Conservation (phyloP, 768 basidiomycete genomes). For the Lyophyllum semitale region DNA sequence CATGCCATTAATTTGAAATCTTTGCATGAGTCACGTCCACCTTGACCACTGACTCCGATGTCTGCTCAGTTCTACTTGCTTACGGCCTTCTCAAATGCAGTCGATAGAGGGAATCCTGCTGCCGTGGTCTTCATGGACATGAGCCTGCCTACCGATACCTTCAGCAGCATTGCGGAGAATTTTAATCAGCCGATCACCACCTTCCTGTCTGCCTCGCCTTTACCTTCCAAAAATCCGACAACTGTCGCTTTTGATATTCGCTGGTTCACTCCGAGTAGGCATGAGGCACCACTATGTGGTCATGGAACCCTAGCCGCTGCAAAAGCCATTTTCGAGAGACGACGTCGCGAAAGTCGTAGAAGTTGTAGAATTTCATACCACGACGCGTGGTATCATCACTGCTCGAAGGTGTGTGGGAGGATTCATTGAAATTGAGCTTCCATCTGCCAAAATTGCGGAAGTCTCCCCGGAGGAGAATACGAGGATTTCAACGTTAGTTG, state of each 20-base stretch:
- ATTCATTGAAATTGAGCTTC: too few species aligned
- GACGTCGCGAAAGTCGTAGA: slow-evolving; percentile 28
- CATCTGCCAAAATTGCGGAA: too few species aligned
- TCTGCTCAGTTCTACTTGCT: slow-evolving; percentile 32
- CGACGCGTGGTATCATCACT: too few species aligned
- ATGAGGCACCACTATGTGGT: slow-evolving; percentile 38
- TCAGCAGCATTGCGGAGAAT: slow-evolving; percentile 37
- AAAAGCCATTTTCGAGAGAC: slow-evolving; percentile 36
- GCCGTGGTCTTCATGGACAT: slow-evolving; percentile 37
- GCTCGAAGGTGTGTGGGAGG: slow-evolving; percentile 31
- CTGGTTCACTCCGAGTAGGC: slow-evolving; percentile 32
- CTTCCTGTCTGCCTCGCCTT: slow-evolving; percentile 14
- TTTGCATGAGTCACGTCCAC: background rate
- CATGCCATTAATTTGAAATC: too few species aligned
- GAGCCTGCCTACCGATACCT: slow-evolving; percentile 23
- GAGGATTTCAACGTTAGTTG: slow-evolving; percentile 28
- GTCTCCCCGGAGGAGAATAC: too few species aligned
- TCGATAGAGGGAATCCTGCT: slow-evolving; percentile 51
- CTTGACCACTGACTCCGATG: slow-evolving; percentile 17
- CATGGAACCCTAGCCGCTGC: slow-evolving; percentile 49
- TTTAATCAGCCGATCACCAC: slow-evolving; percentile 41
- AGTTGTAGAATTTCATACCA: slow-evolving; percentile 36
- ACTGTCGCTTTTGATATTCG: slow-evolving; percentile 36
- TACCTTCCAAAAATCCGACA: too few species aligned
- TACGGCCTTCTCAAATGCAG: too few species aligned